Conservation (phyloP, 805 yeast species). For the Huiozyma naganishii region DNA sequence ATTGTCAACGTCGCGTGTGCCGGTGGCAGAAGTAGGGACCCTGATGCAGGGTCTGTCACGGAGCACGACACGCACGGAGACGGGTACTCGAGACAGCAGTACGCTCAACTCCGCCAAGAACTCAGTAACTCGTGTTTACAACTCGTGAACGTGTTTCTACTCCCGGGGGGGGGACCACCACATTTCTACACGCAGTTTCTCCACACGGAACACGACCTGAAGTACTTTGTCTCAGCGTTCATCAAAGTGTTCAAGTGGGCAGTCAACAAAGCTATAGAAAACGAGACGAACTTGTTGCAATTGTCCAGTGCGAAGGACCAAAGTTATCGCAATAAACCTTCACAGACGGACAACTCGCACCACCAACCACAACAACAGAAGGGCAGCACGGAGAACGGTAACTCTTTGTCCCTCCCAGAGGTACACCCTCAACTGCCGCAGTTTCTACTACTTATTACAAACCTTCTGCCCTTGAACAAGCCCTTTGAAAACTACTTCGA, state of each 20-base stretch:
- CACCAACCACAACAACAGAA: not conserved
- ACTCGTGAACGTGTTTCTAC: constrained; percentile 42
- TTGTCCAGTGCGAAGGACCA: constrained; percentile 3
- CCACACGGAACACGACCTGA: constrained; percentile 44
- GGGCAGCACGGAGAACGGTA: constrained; percentile 3
- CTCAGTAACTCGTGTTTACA: constrained; percentile 31
- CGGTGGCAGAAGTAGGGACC: too few species aligned
- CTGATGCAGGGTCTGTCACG: too few species aligned
- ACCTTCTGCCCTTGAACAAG: constrained; percentile 61
- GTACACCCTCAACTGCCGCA: constrained; percentile 45
- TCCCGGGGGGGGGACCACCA: not conserved
- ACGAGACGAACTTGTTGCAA: constrained; percentile 30
- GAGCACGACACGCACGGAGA: too few species aligned
- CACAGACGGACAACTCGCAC: constrained; percentile 1
- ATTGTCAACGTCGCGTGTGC: too few species aligned
- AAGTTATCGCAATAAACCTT: not conserved
- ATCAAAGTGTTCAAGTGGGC: constrained; percentile 40
- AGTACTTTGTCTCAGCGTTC: constrained; percentile 38
- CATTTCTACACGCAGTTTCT: constrained; percentile 30
- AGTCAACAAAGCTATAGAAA: constrained; percentile 29
- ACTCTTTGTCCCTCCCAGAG: constrained; percentile 23
- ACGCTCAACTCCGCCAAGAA: not conserved
- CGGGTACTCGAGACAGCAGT: too few species aligned
- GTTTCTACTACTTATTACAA: constrained; percentile 60
- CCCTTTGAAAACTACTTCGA: constrained; percentile 37